Conservation (phyloP, 176 grass and related monocot genomes). For the Leersia perrieri region DNA sequence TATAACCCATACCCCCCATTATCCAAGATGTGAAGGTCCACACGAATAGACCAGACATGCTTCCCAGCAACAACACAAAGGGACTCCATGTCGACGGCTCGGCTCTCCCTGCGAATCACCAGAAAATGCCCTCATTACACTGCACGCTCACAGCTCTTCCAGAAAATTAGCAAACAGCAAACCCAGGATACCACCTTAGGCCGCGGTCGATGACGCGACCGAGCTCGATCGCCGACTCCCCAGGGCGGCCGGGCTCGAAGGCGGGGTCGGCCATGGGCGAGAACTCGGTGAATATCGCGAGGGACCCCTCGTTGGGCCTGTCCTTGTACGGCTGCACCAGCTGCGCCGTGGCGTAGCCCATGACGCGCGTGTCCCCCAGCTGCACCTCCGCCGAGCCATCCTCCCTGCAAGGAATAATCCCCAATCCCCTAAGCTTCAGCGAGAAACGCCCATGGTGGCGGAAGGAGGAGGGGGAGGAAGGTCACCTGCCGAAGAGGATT, state of each 20-base stretch:
- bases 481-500: conserved; percentile 73
- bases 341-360: conserved; percentile 81
- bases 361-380: conserved; percentile 86
- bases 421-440: not conserved
- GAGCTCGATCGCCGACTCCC: conserved; percentile 85
- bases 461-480: no score
- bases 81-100: conserved; percentile 95
- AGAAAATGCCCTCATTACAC: not conserved
- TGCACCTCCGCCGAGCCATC: conserved; percentile 80
- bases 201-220: conserved; percentile 86
- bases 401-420: conserved; percentile 53
- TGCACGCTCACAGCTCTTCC: not conserved
- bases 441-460: not conserved
- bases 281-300: conserved; percentile 92
- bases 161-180: not conserved
- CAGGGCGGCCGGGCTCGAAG: conserved; percentile 74
- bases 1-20: conserved; percentile 81
- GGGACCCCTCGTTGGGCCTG: conserved; percentile 80
- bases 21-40: conserved; percentile 95
- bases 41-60: conserved; percentile 85
- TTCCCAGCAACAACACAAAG: conserved; percentile 85
- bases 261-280: conserved; percentile 96
- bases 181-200: conserved; percentile 68
- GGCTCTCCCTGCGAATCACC: conserved; percentile 65
- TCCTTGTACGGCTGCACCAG: conserved; percentile 86